Conservation (phyloP, 1,284 basidiomycete genomes). For the Sporisorium scitamineum region DNA sequence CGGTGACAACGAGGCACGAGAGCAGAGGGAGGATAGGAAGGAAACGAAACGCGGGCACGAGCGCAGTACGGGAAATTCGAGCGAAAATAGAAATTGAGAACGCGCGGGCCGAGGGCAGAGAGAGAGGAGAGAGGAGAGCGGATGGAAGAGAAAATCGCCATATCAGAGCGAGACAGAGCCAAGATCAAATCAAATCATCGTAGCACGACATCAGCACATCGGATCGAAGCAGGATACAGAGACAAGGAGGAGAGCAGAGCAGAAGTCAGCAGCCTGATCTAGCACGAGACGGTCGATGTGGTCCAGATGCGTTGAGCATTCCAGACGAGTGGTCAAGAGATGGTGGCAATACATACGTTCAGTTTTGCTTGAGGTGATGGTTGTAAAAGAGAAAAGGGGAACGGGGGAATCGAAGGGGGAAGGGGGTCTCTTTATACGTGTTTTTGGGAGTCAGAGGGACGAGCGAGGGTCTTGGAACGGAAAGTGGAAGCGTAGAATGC, state of each 20-base stretch:
- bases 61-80: slow-evolving; percentile 49
- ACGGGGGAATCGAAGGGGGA: slow-evolving; percentile 10
- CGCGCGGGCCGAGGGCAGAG: slow-evolving; percentile 29
- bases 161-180: slow-evolving; percentile 15
- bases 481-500: slow-evolving; percentile 14
- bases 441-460: slow-evolving; percentile 16
- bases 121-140: slow-evolving; percentile 9
- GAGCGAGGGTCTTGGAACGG: slow-evolving; percentile 12
- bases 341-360: slow-evolving; percentile 40
- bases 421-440: slow-evolving; percentile 40
- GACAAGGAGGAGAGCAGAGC: slow-evolving; percentile 1
- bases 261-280: slow-evolving; percentile 21
- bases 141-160: slow-evolving; percentile 5
- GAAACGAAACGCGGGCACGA: slow-evolving; percentile 12
- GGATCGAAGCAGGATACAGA: slow-evolving; percentile 4
- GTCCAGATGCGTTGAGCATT: slow-evolving; percentile 3
- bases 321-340: slow-evolving; percentile 3
- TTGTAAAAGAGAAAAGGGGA: slow-evolving; percentile 38
- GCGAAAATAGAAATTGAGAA: slow-evolving; percentile 30
- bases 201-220: neutral
- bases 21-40: slow-evolving; percentile 26
- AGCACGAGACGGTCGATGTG: neutral
- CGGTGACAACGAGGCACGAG: slow-evolving; percentile 27
- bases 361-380: slow-evolving; percentile 40
- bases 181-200: slow-evolving; percentile 12